Conservation (phyloP, 1,284 basidiomycete species). For the Lignosus rhinocerotis region DNA sequence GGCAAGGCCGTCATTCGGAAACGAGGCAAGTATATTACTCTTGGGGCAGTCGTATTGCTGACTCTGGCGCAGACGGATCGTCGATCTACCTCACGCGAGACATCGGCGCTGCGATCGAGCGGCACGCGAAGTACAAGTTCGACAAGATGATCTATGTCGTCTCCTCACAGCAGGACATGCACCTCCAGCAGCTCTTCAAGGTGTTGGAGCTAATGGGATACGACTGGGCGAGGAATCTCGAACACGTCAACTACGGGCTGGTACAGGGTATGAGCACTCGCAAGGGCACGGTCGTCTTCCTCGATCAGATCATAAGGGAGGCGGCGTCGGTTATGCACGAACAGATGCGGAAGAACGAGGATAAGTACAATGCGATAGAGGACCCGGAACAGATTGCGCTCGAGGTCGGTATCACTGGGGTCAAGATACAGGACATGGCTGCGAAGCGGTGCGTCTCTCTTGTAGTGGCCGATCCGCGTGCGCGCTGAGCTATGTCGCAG, state of each 20-base stretch:
- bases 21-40: slow-evolving; percentile 54
- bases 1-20: slow-evolving; percentile 92
- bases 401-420: slow-evolving; percentile 93
- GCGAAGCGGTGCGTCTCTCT: slow-evolving; percentile 18
- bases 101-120: slow-evolving; percentile 92
- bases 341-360: slow-evolving; percentile 94
- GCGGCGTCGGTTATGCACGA: slow-evolving; percentile 93
- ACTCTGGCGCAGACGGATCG: slow-evolving; percentile 74
- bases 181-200: slow-evolving; percentile 95
- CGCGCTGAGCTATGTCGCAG: slow-evolving; percentile 40
- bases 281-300: slow-evolving; percentile 94
- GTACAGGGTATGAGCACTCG: slow-evolving; percentile 98
- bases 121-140: slow-evolving; percentile 90
- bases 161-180: slow-evolving; percentile 92
- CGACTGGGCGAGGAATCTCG: slow-evolving; percentile 80
- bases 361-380: slow-evolving; percentile 88
- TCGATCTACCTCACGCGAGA: slow-evolving; percentile 99
- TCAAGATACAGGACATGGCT: slow-evolving; percentile 99
- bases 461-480: background rate
- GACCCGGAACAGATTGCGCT: slow-evolving; percentile 83
- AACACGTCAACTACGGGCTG: slow-evolving; percentile 92
- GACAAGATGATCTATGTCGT: slow-evolving; percentile 99
- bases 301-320: slow-evolving; percentile 93
- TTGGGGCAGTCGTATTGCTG: background rate
- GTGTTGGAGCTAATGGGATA: slow-evolving; percentile 90